These are phyloP conservation scores for Clarkia xantiana DNA, from an alignment of 345 rosid genomes.

Conservation along the genomic window DNA sequence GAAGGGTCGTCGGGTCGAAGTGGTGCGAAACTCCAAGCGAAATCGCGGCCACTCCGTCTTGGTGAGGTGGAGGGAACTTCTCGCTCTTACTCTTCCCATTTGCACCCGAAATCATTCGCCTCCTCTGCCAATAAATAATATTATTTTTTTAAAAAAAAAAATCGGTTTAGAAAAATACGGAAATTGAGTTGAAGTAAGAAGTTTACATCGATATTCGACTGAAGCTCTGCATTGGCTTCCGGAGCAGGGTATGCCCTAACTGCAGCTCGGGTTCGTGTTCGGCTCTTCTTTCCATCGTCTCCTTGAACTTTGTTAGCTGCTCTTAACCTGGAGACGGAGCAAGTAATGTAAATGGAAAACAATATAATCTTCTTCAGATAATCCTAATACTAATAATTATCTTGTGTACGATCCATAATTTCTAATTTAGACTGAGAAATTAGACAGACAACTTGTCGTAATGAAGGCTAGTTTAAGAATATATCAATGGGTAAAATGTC, in stretches of 20 bases:
- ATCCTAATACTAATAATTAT: too few species aligned
- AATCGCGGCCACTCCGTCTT: conserved; percentile 46
- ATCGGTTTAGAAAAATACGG: not conserved
- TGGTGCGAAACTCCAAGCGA: conserved; percentile 43
- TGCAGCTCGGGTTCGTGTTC: conserved; percentile 31
- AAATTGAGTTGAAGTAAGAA: not conserved
- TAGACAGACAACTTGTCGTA: too few species aligned
- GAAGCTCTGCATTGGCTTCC: conserved; percentile 64
- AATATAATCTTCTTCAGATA: too few species aligned
- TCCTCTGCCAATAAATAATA: conserved; percentile 19
- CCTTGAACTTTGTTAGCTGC: conserved; percentile 42
- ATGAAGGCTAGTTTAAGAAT: too few species aligned
- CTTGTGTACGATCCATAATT: too few species aligned
- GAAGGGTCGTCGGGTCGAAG: conserved; percentile 28
- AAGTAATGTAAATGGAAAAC: too few species aligned
- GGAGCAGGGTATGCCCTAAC: conserved; percentile 46
- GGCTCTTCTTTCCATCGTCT: conserved; percentile 36
- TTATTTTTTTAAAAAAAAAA: not conserved
- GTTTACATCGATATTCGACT: conserved; percentile 6
- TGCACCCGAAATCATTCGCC: conserved; percentile 45
- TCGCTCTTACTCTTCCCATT: conserved; percentile 44
- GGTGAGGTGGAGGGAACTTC: conserved; percentile 49
- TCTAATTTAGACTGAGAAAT: too few species aligned
- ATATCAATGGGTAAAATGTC: too few species aligned
- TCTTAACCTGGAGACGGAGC: conserved; percentile 29